Conservation (phyloP, 2,329 filamentous ascomycete species). For the Sporothrix euskadiensis region DNA sequence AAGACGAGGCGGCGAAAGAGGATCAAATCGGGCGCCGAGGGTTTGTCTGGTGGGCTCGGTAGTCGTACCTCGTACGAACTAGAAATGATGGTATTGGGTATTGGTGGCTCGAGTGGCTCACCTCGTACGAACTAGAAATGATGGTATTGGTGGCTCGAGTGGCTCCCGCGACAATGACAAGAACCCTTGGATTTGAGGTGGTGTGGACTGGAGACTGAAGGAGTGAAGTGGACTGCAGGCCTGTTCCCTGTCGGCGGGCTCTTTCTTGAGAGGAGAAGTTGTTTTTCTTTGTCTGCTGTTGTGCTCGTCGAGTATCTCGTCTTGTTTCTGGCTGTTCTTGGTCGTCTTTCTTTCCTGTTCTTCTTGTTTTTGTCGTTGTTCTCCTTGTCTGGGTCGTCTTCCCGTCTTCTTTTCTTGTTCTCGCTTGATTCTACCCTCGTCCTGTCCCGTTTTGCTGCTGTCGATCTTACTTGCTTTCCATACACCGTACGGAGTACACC, state of each 20-base stretch:
- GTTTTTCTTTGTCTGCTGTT: not conserved
- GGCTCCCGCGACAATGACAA: not conserved
- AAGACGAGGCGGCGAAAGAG: not conserved
- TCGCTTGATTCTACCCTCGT: constrained; percentile 15
- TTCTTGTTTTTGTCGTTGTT: not conserved
- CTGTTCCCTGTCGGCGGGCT: constrained; percentile 11
- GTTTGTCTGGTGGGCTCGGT: not conserved
- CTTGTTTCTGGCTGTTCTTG: not conserved
- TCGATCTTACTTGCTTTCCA: not conserved
- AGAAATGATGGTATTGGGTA: no score
- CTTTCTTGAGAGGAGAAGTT: not conserved
- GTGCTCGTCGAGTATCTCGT: not conserved
- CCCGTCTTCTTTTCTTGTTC: constrained; percentile 21
- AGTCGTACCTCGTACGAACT: no score
- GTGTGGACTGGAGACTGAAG: not conserved
- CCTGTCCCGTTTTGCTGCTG: not conserved
- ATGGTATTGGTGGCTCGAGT: not conserved
- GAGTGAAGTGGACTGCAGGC: not conserved
- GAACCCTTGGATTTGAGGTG: not conserved
- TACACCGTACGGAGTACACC: not conserved
- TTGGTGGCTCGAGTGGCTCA: not conserved
- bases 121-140: no score
- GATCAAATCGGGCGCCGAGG: not conserved
- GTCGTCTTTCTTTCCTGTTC: not conserved
- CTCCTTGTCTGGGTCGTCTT: not conserved